These are phyloP conservation scores for Phaeotremella skinneri DNA, from an alignment of 768 basidiomycete genomes.

Conservation along the genomic window DNA sequence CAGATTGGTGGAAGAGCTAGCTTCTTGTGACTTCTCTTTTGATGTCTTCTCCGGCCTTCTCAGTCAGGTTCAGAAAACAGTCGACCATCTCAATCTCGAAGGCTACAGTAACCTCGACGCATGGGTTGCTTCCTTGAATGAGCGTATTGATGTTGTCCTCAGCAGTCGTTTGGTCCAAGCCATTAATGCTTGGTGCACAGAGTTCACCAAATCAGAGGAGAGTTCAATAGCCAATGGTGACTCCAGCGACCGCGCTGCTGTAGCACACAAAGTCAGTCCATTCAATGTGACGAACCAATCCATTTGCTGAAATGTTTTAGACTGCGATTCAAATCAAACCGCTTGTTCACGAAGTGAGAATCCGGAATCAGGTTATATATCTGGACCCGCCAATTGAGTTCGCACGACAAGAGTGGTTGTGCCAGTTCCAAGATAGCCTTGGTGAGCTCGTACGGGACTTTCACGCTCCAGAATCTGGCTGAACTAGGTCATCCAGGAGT, in stretches of 20 bases:
- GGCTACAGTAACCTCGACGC: constrained; percentile 91
- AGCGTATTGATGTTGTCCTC: constrained; percentile 77
- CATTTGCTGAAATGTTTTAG: neutral
- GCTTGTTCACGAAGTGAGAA: constrained; percentile 91
- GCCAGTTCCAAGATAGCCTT: constrained; percentile 84
- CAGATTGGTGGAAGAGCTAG: constrained; percentile 79
- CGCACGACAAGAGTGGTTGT: constrained; percentile 84
- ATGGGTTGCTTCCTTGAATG: constrained; percentile 76
- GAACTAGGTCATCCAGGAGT: constrained; percentile 59
- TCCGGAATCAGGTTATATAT: constrained; percentile 98
- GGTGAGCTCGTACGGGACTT: constrained; percentile 59
- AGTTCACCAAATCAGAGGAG: constrained; percentile 75
- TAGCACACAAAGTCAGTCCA: neutral
- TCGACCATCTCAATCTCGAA: constrained; percentile 90
- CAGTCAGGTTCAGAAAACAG: constrained; percentile 76
- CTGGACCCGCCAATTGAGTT: constrained; percentile 96
- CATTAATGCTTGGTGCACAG: constrained; percentile 80
- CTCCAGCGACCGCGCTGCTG: neutral
- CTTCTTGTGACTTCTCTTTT: constrained; percentile 76
- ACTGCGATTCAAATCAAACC: constrained; percentile 61
- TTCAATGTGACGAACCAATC: neutral
- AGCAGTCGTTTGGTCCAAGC: constrained; percentile 71
- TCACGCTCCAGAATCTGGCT: neutral
- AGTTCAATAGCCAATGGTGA: constrained; percentile 57
- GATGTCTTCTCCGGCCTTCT: constrained; percentile 80